These are phyloP conservation scores for Atkinsonella hypoxylon DNA, from an alignment of 2,329 filamentous ascomycete species.

Conservation along the genomic window DNA sequence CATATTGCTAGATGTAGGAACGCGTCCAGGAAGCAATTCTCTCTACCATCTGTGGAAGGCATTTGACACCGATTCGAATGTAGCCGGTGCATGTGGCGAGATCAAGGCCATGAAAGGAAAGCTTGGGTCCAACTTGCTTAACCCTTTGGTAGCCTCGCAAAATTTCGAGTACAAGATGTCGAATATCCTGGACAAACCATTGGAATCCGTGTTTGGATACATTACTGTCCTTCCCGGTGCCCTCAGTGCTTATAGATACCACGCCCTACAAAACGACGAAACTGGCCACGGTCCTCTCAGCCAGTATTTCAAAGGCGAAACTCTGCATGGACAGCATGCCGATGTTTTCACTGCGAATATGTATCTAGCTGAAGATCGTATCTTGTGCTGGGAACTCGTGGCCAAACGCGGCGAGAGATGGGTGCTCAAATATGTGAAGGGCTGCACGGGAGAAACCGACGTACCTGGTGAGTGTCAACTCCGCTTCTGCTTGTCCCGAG, in stretches of 20 bases:
- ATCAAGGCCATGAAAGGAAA: conserved; percentile 96
- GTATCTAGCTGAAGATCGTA: conserved; percentile 84
- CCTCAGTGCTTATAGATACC: conserved; percentile 88
- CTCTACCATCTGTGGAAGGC: conserved; percentile 99
- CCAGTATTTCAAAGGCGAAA: conserved; percentile 99
- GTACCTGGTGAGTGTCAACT: conserved; percentile 62
- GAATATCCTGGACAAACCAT: conserved; percentile 93
- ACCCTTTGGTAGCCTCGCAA: conserved; percentile 89
- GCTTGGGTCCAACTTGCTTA: conserved; percentile 69
- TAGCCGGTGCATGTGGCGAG: conserved; percentile 91
- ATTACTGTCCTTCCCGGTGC: conserved; percentile 95
- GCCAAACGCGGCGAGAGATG: conserved; percentile 90
- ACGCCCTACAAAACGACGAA: conserved; percentile 91
- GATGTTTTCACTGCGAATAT: conserved; percentile 97
- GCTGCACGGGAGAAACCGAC: conserved; percentile 93
- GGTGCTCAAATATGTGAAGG: conserved; percentile 97
- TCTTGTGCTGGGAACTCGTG: conserved; percentile 88
- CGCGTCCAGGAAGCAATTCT: conserved; percentile 75
- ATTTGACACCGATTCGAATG: conserved; percentile 94
- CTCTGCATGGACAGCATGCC: conserved; percentile 86
- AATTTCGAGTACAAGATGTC: conserved; percentile 99
- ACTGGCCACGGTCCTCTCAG: conserved; percentile 90
- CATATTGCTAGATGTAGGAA: conserved; percentile 92
- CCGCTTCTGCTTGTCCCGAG: neutral
- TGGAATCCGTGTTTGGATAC: conserved; percentile 96